A percentile compares a stretch with the other conserved stretches of the same genome.
phyloP scores from a whole-genome alignment of 2,329 filamentous ascomycete genomes.

The Monosporascus sp. region DNA sequence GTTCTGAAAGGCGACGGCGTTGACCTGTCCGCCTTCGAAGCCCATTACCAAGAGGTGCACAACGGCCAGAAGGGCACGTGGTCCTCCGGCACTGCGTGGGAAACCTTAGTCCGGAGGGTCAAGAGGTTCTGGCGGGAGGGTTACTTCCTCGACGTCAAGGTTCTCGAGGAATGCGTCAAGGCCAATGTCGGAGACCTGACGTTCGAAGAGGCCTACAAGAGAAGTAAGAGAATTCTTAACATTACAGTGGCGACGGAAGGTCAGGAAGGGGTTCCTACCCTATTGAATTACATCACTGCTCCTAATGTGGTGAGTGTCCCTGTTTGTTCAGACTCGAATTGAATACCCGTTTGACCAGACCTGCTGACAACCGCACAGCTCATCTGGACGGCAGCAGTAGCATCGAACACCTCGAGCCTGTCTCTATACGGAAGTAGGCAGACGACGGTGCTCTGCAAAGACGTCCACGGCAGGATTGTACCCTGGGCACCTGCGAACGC shows the following conservation, averaged over 20 bases:
- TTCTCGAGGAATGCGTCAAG: slow-evolving; percentile 78
- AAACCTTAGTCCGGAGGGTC: slow-evolving; percentile 61
- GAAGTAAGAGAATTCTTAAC: slow-evolving; percentile 82
- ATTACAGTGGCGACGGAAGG: slow-evolving; percentile 80
- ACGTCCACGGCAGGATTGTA: slow-evolving; percentile 64
- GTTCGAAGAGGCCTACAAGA: slow-evolving; percentile 85
- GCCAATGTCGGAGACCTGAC: slow-evolving; percentile 85
- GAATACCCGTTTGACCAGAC: neutral
- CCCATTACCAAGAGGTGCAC: slow-evolving; percentile 29
- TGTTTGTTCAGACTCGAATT: neutral
- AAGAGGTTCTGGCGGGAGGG: slow-evolving; percentile 68
- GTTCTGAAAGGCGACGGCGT: slow-evolving; percentile 77
- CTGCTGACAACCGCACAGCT: slow-evolving; percentile 44
- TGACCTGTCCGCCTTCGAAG: slow-evolving; percentile 72
- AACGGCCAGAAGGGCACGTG: slow-evolving; percentile 27
- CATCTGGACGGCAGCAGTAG: slow-evolving; percentile 74
- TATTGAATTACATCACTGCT: slow-evolving; percentile 88
- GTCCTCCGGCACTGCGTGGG: slow-evolving; percentile 39
- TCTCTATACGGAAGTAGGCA: slow-evolving; percentile 61
- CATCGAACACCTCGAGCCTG: slow-evolving; percentile 64
- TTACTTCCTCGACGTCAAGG: slow-evolving; percentile 76
- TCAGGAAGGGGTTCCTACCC: slow-evolving; percentile 70
- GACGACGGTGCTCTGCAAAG: slow-evolving; percentile 69
- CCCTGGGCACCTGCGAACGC: slow-evolving; percentile 66
- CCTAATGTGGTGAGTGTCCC: slow-evolving; percentile 73